Conservation (phyloP, 352 stramenopile genomes). For the Globisporangium spinosum region DNA sequence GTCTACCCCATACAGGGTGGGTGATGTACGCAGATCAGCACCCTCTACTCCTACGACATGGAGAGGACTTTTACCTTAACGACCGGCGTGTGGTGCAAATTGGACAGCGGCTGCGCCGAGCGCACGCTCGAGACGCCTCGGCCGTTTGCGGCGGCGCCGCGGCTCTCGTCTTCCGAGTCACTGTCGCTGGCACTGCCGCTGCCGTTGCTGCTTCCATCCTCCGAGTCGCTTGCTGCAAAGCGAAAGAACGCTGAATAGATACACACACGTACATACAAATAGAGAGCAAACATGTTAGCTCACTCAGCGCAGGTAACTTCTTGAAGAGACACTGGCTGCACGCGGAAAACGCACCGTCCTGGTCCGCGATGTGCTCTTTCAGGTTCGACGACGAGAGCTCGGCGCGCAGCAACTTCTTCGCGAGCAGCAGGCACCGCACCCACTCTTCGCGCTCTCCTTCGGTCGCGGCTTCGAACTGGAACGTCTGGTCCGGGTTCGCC, state of each 20-base stretch:
- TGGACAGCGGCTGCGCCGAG: conserved; percentile 26
- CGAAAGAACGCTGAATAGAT: conserved; percentile 35
- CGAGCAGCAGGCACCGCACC: conserved; percentile 38
- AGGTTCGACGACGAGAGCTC: background rate
- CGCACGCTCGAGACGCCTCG: conserved; percentile 19
- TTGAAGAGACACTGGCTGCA: background rate
- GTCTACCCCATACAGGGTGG: conserved; percentile 3
- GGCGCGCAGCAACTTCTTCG: conserved; percentile 30
- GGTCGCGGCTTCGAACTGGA: conserved; percentile 37
- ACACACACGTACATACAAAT: background rate
- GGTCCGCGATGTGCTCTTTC: conserved; percentile 9
- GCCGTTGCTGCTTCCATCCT: conserved; percentile 35
- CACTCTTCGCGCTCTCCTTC: conserved; percentile 40
- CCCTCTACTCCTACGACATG: conserved; percentile 14
- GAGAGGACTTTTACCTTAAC: conserved; percentile 32
- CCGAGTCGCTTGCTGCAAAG: conserved; percentile 50
- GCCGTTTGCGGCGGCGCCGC: conserved; percentile 3
- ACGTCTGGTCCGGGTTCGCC: conserved; percentile 22
- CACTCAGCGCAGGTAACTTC: background rate
- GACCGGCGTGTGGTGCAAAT: conserved; percentile 14
- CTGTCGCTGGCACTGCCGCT: conserved; percentile 14
- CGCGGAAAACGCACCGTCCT: conserved; percentile 18
- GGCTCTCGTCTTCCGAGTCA: conserved; percentile 18
- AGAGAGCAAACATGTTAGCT: background rate
- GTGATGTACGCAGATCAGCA: background rate